A percentile compares a stretch with the other conserved stretches of the same genome.
Conservation (phyloP, 2,329 filamentous ascomycete genomes). For the Trichoderma lentiforme region DNA sequence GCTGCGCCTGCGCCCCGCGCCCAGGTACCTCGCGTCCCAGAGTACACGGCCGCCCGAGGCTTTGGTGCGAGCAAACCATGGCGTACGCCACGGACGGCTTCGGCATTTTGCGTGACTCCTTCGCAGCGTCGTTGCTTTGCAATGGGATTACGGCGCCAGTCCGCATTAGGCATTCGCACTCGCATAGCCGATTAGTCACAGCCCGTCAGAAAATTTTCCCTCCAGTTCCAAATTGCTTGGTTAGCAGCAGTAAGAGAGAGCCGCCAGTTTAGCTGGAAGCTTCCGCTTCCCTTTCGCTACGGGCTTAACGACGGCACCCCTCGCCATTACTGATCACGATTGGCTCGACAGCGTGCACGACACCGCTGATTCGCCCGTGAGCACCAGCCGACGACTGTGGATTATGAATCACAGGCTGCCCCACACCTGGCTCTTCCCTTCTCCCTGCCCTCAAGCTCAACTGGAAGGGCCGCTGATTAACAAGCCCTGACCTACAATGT, state of each 20-base stretch:
- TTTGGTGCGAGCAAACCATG: not conserved
- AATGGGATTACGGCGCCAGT: not conserved
- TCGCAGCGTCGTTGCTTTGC: not conserved
- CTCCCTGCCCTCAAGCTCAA: not conserved
- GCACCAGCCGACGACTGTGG: not conserved
- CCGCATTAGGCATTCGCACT: not conserved
- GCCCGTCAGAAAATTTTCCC: not conserved
- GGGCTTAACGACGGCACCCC: not conserved
- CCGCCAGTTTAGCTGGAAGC: slow-evolving; percentile 1
- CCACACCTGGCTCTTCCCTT: not conserved
- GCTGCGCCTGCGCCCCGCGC: slow-evolving; percentile 1
- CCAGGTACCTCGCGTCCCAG: slow-evolving; percentile 14
- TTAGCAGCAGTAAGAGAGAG: not conserved
- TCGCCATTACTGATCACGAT: not conserved
- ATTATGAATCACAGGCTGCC: slow-evolving; percentile 14
- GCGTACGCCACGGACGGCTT: slow-evolving; percentile 16
- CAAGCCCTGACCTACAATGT: slow-evolving; percentile 6
- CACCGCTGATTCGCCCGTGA: slow-evolving; percentile 3
- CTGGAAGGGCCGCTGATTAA: slow-evolving; percentile 8
- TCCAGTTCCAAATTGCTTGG: not conserved
- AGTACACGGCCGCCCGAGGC: not conserved
- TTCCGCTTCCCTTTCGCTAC: not conserved
- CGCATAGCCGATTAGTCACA: slow-evolving; percentile 9
- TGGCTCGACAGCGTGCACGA: not conserved
- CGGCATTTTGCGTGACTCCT: slow-evolving; percentile 17